Conservation (phyloP, 2,329 filamentous ascomycete genomes). For the Ophiostoma montium region DNA sequence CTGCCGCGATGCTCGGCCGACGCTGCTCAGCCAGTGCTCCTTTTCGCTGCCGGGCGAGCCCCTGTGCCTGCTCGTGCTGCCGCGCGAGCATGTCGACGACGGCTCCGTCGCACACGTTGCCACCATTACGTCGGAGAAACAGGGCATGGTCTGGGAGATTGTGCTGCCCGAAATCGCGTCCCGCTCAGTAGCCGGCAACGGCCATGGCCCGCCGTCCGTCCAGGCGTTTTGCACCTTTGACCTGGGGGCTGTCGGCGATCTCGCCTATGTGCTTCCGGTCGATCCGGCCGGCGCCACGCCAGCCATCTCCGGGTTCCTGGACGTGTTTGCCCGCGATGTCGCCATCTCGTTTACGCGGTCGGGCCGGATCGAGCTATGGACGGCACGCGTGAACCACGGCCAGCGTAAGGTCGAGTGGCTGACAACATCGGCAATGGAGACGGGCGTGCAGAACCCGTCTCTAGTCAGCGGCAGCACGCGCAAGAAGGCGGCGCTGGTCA, state of each 20-base stretch:
- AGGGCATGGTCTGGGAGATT: slow-evolving; percentile 71
- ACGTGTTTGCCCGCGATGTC: slow-evolving; percentile 74
- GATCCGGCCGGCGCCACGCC: slow-evolving; percentile 69
- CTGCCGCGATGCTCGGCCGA: slow-evolving; percentile 45
- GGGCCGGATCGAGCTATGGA: slow-evolving; percentile 73
- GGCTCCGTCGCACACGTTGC: slow-evolving; percentile 55
- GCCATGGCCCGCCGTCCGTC: slow-evolving; percentile 27
- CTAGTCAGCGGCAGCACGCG: slow-evolving; percentile 76
- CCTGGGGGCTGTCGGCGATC: slow-evolving; percentile 42
- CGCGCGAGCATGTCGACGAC: slow-evolving; percentile 41
- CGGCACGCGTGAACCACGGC: slow-evolving; percentile 53
- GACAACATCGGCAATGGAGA: slow-evolving; percentile 67
- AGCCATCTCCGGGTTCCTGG: slow-evolving; percentile 62
- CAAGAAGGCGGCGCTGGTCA: slow-evolving; percentile 74
- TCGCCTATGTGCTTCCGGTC: slow-evolving; percentile 61
- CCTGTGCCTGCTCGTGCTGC: slow-evolving; percentile 66
- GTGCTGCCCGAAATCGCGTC: slow-evolving; percentile 36
- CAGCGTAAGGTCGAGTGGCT: slow-evolving; percentile 62
- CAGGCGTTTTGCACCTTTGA: slow-evolving; percentile 58
- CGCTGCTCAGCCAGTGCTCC: slow-evolving; percentile 40
- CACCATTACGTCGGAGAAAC: slow-evolving; percentile 66
- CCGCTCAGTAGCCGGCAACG: background rate
- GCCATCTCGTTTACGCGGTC: slow-evolving; percentile 69
- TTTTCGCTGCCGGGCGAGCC: slow-evolving; percentile 56
- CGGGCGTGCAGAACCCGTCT: slow-evolving; percentile 55